Evolutionary conservation across 108 stramenopile genomes (phyloP), one percentile per base, ranked within the genome.

Genomic region (Stephanodiscus triporus): DNA sequence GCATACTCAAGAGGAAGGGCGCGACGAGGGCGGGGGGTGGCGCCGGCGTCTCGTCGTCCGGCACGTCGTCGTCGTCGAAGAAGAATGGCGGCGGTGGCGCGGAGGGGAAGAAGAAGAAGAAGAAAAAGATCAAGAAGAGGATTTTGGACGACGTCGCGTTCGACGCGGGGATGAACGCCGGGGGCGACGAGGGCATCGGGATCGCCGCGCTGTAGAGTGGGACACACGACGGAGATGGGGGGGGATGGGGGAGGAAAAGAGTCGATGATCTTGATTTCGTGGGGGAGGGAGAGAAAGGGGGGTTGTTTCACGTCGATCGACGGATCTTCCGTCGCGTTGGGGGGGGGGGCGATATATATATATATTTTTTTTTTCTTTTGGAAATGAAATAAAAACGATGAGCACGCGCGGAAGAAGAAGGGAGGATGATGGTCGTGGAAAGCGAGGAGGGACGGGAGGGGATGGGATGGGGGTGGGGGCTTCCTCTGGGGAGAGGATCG

Each of bases 141-240:
- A 55, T 90, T 6, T 75, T 86, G 62, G 88, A 89, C 27, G 86
- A 89, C 54, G 86, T 81, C 10, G 86, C 67, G 40, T 74, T 63
- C 59, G 89, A 87, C 78, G 84, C 83, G 5, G 91, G 86, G 57
- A 77, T 91, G 75, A 73, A 74, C 45, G 77, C 84, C n/a, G 82
- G 83, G 26, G 90, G 88, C 32, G 77, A 72, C 29, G 89, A 92
- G 65, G 78, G 84, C 48, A 82, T 92, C 66, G 89, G 87, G n/a
- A 71, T 81, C 45, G 64, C 82, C 51, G 67, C 73, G 1, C 42
- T 92, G 72, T 91, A 85, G 73, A n/a, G n/a, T n/a, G n/a, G n/a
- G n/a, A n/a, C n/a, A n/a, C n/a, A n/a, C n/a, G n/a, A n/a, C n/a
- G 11, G 14, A 14, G 14, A 3, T 14, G 2, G 14, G 2, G 16